Evolutionary conservation across 495 filamentous ascomycete genomes (phyloP).

Genomic region (Pyrenopolyporus hunteri): DNA sequence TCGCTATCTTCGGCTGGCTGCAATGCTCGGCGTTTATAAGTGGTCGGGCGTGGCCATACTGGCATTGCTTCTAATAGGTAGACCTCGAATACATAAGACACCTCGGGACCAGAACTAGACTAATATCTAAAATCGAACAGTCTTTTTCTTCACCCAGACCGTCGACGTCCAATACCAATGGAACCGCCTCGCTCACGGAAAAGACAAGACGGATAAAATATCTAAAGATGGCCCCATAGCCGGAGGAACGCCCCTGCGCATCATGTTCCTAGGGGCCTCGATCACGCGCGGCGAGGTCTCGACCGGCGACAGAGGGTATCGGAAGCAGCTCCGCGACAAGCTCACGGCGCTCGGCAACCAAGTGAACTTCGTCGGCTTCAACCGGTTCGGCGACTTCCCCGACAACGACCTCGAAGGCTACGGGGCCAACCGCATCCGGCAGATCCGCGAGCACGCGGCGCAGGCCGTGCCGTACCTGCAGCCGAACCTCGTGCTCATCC

Average conservation of each 20-base stretch:
- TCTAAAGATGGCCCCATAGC: constrained; percentile 19
- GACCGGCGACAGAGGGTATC: constrained; percentile 38
- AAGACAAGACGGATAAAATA: neutral
- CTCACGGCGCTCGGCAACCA: constrained; percentile 35
- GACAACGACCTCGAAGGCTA: constrained; percentile 43
- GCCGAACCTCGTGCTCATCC: constrained; percentile 39
- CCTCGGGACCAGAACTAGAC: neutral
- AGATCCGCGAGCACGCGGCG: constrained; percentile 27
- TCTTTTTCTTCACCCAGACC: constrained; percentile 19
- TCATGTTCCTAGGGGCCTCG: constrained; percentile 42
- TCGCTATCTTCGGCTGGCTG: neutral
- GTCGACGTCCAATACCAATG: constrained; percentile 35
- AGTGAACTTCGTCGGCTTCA: constrained; percentile 43
- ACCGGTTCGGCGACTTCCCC: constrained; percentile 39
- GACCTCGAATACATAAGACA: neutral
- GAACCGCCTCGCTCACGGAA: constrained; percentile 8
- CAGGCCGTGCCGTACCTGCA: constrained; percentile 36
- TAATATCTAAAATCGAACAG: constrained; percentile 1
- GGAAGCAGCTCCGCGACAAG: constrained; percentile 37
- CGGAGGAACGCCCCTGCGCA: constrained; percentile 31
- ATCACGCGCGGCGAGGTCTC: constrained; percentile 41
- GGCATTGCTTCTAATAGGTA: constrained; percentile 22
- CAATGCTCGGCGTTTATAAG: constrained; percentile 22
- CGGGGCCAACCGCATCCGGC: constrained; percentile 36
- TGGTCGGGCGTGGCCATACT: constrained; percentile 6